Conservation (phyloP, 768 basidiomycete genomes). For the Galerina sulciceps region DNA sequence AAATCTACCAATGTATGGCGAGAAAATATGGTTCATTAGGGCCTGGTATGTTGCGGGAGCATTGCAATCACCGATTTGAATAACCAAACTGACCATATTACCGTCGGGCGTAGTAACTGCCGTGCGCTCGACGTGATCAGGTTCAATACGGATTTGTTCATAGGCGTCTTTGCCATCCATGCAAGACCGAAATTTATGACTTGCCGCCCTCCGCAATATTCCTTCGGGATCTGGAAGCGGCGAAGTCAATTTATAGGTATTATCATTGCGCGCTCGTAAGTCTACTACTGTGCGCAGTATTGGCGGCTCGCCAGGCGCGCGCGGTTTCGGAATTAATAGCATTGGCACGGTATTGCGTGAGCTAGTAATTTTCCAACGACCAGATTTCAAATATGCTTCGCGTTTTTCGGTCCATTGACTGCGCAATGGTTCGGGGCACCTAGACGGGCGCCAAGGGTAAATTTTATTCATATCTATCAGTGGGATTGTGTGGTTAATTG, state of each 20-base stretch:
- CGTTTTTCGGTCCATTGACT: conserved; percentile 33
- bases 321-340: conserved; percentile 34
- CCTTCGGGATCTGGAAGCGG: conserved; percentile 46
- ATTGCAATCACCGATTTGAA: conserved; percentile 35
- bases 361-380: conserved; percentile 32
- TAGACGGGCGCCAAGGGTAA: conserved; percentile 36
- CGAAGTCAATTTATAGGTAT: conserved; percentile 38
- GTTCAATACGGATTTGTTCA: conserved; percentile 39
- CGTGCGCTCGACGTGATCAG: conserved; percentile 25
- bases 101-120: conserved; percentile 41
- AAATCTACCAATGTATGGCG: conserved; percentile 32
- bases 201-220: conserved; percentile 36
- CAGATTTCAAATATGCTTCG: conserved; percentile 29
- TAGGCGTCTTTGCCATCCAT: conserved; percentile 45
- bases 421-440: conserved; percentile 41
- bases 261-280: conserved; percentile 37
- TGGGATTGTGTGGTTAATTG: conserved; percentile 45
- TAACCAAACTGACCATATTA: conserved; percentile 42
- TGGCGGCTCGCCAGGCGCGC: conserved; percentile 17
- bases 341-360: conserved; percentile 39
- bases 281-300: conserved; percentile 38
- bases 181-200: conserved; percentile 29
- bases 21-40: conserved; percentile 44
- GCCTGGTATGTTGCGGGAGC: conserved; percentile 45
- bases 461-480: conserved; percentile 36